These are phyloP conservation scores for Eutypella sp. DNA, from an alignment of 2,329 filamentous ascomycete genomes.

Conservation along the genomic window DNA sequence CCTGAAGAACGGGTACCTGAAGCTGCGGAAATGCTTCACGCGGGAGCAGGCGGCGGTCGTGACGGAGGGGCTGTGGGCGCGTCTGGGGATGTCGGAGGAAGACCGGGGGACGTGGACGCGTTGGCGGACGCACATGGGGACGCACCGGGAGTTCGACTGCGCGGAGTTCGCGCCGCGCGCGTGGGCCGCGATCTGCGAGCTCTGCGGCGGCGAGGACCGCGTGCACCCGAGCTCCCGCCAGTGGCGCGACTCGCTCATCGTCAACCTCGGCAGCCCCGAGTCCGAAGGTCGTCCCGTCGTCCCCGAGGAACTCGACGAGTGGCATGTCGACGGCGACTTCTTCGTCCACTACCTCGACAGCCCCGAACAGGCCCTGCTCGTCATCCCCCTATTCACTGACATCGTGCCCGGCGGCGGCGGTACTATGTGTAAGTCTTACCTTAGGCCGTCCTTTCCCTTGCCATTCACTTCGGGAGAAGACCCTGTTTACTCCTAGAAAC, in stretches of 20 bases:
- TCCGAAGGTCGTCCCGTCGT: slow-evolving; percentile 43
- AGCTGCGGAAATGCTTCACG: slow-evolving; percentile 42
- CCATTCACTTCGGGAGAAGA: neutral
- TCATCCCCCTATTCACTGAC: slow-evolving; percentile 64
- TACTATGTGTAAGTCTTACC: slow-evolving; percentile 48
- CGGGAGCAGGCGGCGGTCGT: slow-evolving; percentile 24
- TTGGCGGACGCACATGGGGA: slow-evolving; percentile 60
- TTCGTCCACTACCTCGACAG: slow-evolving; percentile 69
- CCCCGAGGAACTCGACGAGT: slow-evolving; percentile 50
- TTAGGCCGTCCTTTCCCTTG: neutral
- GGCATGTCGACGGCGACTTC: slow-evolving; percentile 70
- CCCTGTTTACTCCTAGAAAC: too few species aligned
- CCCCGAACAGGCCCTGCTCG: slow-evolving; percentile 62
- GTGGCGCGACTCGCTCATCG: slow-evolving; percentile 66
- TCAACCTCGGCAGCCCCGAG: slow-evolving; percentile 59
- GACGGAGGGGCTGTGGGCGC: slow-evolving; percentile 53
- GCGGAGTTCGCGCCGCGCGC: slow-evolving; percentile 57
- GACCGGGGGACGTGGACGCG: slow-evolving; percentile 63
- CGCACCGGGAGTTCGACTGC: slow-evolving; percentile 49
- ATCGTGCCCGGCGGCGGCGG: slow-evolving; percentile 57
- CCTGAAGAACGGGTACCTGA: slow-evolving; percentile 50
- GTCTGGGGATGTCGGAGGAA: slow-evolving; percentile 58
- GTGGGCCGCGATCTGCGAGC: slow-evolving; percentile 61
- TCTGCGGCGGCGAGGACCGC: slow-evolving; percentile 58
- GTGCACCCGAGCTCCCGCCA: slow-evolving; percentile 41